A percentile compares a stretch with the other conserved stretches of the same genome.
phyloP scores from a whole-genome alignment of 2,329 filamentous ascomycete species.

The Aspergillus quadrilineatus region DNA sequence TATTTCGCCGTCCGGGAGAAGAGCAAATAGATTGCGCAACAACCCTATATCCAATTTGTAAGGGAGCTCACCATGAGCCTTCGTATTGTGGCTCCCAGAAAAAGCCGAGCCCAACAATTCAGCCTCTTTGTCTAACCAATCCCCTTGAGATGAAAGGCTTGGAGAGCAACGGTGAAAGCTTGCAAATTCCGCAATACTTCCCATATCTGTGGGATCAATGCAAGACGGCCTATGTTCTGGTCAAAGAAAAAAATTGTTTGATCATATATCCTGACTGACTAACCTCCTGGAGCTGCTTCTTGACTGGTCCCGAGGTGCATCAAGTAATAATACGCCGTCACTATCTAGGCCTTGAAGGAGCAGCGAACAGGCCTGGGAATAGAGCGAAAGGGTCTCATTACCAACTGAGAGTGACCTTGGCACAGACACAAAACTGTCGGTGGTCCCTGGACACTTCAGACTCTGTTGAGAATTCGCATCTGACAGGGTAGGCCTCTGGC shows the following conservation, averaged over 20 bases:
- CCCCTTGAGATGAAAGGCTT: constrained; percentile 10
- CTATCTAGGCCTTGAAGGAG: constrained; percentile 42
- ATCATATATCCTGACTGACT: neutral
- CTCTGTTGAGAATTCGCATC: constrained; percentile 15
- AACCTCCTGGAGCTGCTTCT: constrained; percentile 15
- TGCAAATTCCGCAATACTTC: constrained; percentile 5
- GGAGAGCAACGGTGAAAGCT: constrained; percentile 7
- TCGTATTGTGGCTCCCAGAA: neutral
- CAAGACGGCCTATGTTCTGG: constrained; percentile 8
- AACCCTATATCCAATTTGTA: constrained; percentile 16
- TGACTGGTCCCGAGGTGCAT: constrained; percentile 20
- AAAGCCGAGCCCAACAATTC: constrained; percentile 14
- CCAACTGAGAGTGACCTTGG: constrained; percentile 11
- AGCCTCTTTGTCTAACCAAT: constrained; percentile 18
- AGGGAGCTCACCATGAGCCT: neutral
- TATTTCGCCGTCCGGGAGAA: constrained; percentile 18
- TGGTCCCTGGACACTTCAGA: constrained; percentile 9
- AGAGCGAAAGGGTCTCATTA: constrained; percentile 28
- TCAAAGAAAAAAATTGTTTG: neutral
- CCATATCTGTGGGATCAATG: constrained; percentile 15
- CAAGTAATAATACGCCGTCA: constrained; percentile 35
- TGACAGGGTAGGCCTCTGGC: neutral
- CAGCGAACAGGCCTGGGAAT: constrained; percentile 45
- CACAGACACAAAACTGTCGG: constrained; percentile 13
- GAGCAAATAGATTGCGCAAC: constrained; percentile 19